Conservation (phyloP, 1,284 basidiomycete genomes). For the Leccinum colubrinum region DNA sequence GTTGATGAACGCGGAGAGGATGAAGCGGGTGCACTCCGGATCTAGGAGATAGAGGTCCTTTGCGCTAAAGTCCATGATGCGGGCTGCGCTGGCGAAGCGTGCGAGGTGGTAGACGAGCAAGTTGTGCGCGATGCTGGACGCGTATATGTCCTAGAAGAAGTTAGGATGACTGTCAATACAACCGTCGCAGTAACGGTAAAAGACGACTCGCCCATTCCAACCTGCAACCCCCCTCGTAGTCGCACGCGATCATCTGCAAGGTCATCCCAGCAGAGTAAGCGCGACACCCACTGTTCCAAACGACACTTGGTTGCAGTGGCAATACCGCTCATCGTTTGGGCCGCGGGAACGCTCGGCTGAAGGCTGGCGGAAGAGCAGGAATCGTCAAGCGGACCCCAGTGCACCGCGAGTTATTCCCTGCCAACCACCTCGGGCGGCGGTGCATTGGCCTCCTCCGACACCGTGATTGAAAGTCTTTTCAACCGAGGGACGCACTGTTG, state of each 20-base stretch:
- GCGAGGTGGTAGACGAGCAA: conserved; percentile 69
- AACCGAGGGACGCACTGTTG: conserved; percentile 29
- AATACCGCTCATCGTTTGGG: conserved; percentile 63
- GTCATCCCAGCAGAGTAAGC: conserved; percentile 10
- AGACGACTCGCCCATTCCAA: conserved; percentile 69
- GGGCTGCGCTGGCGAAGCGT: conserved; percentile 70
- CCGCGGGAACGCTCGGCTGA: conserved; percentile 22
- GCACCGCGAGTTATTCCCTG: conserved; percentile 12
- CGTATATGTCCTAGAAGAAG: conserved; percentile 57
- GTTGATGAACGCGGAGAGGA: conserved; percentile 89
- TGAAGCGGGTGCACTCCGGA: conserved; percentile 65
- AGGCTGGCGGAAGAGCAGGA: conserved; percentile 24
- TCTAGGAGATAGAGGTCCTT: conserved; percentile 76
- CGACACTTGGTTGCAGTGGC: conserved; percentile 73
- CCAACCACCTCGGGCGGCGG: conserved; percentile 1
- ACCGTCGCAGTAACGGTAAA: conserved; percentile 1
- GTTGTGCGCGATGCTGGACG: conserved; percentile 53
- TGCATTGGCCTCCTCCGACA: conserved; percentile 13
- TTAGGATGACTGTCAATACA: not conserved
- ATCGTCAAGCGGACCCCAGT: conserved; percentile 41
- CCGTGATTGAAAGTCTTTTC: conserved; percentile 16
- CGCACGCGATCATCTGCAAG: conserved; percentile 81
- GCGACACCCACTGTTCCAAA: conserved; percentile 63
- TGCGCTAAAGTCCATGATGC: conserved; percentile 74
- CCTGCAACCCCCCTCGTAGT: conserved; percentile 59